A percentile compares a stretch with the other conserved stretches of the same genome.
Evolutionary conservation across 176 grass and related monocot species (phyloP).

Genomic region (Hordeum vulgare): DNA sequence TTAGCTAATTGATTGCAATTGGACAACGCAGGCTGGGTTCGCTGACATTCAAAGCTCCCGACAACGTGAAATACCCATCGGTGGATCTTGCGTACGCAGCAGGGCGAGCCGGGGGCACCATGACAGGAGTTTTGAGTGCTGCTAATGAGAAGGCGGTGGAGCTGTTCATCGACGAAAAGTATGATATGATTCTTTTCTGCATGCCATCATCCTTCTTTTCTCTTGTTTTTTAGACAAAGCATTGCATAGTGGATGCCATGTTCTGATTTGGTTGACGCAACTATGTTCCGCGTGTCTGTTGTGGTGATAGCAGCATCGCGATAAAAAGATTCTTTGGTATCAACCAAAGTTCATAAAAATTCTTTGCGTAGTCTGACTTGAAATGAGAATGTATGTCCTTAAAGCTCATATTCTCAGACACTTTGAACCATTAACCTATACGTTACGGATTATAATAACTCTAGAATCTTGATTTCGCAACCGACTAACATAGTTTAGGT

Average conservation of each 20-base stretch:
- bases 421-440: not conserved
- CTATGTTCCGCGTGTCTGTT: constrained; percentile 26
- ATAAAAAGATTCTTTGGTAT: not conserved
- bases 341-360: constrained; percentile 6
- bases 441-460: not conserved
- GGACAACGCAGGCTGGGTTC: constrained; percentile 63
- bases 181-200: constrained; percentile 26
- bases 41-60: constrained; percentile 83
- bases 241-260: constrained; percentile 7
- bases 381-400: constrained; percentile 12
- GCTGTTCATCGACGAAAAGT: constrained; percentile 95
- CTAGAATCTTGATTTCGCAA: not conserved
- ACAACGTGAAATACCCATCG: constrained; percentile 92
- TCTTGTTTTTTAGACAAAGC: not conserved
- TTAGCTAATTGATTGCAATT: not conserved
- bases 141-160: constrained; percentile 99
- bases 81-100: constrained; percentile 91
- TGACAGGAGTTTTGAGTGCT: constrained; percentile 97
- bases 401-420: constrained; percentile 20
- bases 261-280: constrained; percentile 16
- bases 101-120: constrained; percentile 91
- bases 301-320: not conserved
- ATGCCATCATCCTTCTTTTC: not conserved
- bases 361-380: constrained; percentile 12
- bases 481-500: not conserved